Conservation (phyloP, 306 rosid genomes). For the Lathyrus oleraceus region DNA sequence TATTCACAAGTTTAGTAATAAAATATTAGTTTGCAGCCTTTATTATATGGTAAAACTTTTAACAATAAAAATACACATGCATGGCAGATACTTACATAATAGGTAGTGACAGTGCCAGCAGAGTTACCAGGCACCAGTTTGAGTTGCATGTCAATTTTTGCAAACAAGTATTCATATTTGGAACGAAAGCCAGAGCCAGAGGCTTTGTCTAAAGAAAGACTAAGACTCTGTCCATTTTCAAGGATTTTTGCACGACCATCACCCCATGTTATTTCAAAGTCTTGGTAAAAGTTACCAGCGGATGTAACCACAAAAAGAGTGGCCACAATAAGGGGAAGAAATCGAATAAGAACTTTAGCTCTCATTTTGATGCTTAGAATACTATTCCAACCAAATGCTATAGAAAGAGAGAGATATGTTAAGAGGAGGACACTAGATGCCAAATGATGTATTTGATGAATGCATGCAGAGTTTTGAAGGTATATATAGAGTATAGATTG, state of each 20-base stretch:
- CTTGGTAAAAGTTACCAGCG: constrained; percentile 44
- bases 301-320: not conserved
- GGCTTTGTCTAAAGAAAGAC: constrained; percentile 43
- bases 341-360: too few relatives aligned
- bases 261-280: constrained; percentile 66
- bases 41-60: not conserved
- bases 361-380: too few relatives aligned
- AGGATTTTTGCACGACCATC: constrained; percentile 52
- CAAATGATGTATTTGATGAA: constrained; percentile 25
- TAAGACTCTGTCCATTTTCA: constrained; percentile 42
- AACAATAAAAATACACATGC: not conserved
- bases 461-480: constrained; percentile 37
- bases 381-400: not conserved
- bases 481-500: constrained; percentile 28
- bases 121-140: constrained; percentile 69
- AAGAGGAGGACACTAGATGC: not conserved
- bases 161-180: constrained; percentile 53
- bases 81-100: constrained; percentile 42
- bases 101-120: constrained; percentile 58
- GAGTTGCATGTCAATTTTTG: constrained; percentile 62
- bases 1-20: not conserved
- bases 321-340: constrained; percentile 17
- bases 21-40: too few relatives aligned
- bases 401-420: not conserved
- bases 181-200: constrained; percentile 62